Evolutionary conservation across 371 early-diverging fungal species (phyloP).

Genomic region (Haplosporangium sp.): DNA sequence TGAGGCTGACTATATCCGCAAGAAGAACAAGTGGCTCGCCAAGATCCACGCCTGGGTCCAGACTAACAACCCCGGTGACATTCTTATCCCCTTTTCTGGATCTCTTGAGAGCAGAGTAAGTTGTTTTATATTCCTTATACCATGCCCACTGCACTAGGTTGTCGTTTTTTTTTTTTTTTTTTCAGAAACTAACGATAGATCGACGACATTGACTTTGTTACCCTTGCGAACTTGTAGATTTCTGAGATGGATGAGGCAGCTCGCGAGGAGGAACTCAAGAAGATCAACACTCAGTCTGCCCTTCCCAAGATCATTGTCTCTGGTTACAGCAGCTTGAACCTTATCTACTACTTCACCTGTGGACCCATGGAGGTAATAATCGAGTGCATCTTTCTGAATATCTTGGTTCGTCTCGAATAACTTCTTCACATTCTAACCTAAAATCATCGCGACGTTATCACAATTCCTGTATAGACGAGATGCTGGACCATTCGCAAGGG

Average conservation of each 20-base stretch:
- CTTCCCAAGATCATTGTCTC: conserved; percentile 83
- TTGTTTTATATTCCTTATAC: too few species aligned
- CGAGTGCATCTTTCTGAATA: background rate
- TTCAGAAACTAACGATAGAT: background rate
- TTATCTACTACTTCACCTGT: conserved; percentile 93
- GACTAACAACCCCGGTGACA: conserved; percentile 85
- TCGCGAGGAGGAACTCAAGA: conserved; percentile 56
- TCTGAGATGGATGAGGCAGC: conserved; percentile 59
- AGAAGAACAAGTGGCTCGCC: conserved; percentile 74
- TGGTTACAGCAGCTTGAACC: conserved; percentile 88
- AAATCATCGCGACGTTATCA: too few species aligned
- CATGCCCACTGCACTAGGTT: too few species aligned
- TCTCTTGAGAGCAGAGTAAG: conserved; percentile 74
- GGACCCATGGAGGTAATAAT: conserved; percentile 83
- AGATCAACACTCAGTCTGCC: conserved; percentile 60
- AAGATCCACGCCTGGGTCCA: conserved; percentile 94
- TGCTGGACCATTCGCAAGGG: conserved; percentile 67
- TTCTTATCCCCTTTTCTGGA: conserved; percentile 93
- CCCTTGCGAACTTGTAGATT: conserved; percentile 47
- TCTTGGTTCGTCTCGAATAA: too few species aligned
- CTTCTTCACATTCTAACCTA: too few species aligned
- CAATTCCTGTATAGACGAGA: conserved; percentile 22
- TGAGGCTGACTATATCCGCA: conserved; percentile 76
- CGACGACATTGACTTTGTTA: background rate
- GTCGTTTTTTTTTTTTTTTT: conserved; percentile 36